Base-by-base conservation (phyloP, 768 basidiomycete genomes). In the Boletus insuetus region DNA sequence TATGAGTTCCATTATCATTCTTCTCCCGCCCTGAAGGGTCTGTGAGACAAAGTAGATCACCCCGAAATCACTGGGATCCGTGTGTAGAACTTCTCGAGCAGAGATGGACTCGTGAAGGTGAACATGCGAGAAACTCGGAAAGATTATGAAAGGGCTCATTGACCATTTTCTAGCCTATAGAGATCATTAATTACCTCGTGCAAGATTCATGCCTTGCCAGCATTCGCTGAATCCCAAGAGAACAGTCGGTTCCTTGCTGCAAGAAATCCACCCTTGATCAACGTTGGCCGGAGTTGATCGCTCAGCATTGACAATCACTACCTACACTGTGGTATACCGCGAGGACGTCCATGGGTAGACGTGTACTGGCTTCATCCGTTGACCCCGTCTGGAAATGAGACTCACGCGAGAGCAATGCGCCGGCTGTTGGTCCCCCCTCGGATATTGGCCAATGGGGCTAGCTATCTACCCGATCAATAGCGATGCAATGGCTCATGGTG, bases 311-410 rank as follows among this genome's bases (percentile, higher is more conserved):
- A 43, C 44, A 19, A 54, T 34, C 47, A 46, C 58, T 53, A 73
- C 73, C 72, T 59, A 77, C 73, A 16, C 70, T 71, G 51, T 78
- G 75, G 55, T 76, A 77, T 39, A 77, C 24, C 70, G 75, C 72
- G 46, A 79, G 61, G 53, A 75, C 75, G 67, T 79, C 77, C 58
- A 77, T 62, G 53, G 75, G 64, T 14, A 79, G 60, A 53, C 73
- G 53, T 39, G 71, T 69, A 17, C 73, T 67, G 17, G 69, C 70
- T 68, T 69, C 56, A 31, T 63, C 61, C 55, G 65, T 60, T 42
- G 60, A 57, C 51, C 57, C 60, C 38, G 64, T 51, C 51, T 63
- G 59, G 50, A 61, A 51, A 54, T 60, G 61, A 64, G 65, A 65
- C 31, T 47, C 61, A 56, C 74, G 69, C 40, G 73, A 73, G 48